A percentile compares a stretch with the other conserved stretches of the same genome.
These are phyloP conservation scores for Aplosporella prunicola DNA, from an alignment of 2,329 filamentous ascomycete genomes.

Conservation along the genomic window DNA sequence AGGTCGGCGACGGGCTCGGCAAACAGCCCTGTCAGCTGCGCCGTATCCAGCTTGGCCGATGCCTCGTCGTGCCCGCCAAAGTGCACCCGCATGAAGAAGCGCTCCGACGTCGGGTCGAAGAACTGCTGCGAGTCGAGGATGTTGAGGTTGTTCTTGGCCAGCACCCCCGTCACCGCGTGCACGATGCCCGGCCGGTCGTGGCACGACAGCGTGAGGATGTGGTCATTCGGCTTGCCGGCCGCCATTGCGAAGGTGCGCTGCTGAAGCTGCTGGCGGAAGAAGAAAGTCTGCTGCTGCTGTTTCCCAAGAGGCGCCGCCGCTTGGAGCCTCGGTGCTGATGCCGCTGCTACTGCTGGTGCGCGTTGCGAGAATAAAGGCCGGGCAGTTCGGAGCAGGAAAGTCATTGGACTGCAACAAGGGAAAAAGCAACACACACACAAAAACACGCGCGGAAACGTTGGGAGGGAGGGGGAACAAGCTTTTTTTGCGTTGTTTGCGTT, in stretches of 20 bases:
- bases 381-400: too few relatives aligned
- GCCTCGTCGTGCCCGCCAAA: constrained; percentile 55
- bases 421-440: too few relatives aligned
- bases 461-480: too few relatives aligned
- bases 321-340: too few relatives aligned
- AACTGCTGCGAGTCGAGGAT: constrained; percentile 81
- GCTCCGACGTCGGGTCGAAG: constrained; percentile 62
- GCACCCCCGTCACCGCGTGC: constrained; percentile 70
- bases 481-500: too few relatives aligned
- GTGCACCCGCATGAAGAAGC: constrained; percentile 84
- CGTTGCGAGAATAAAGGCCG: too few relatives aligned
- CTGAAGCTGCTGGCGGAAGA: not conserved
- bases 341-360: too few relatives aligned
- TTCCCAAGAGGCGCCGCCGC: too few relatives aligned
- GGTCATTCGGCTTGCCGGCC: constrained; percentile 36
- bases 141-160: constrained; percentile 65
- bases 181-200: constrained; percentile 79
- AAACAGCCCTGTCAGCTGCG: constrained; percentile 47
- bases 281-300: too few relatives aligned
- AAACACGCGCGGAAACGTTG: too few relatives aligned
- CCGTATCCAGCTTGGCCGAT: constrained; percentile 36
- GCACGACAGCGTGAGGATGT: constrained; percentile 73
- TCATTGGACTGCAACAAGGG: too few relatives aligned
- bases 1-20: constrained; percentile 52
- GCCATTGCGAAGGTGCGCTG: not conserved